These are phyloP conservation scores for Talaromyces ruber DNA, from an alignment of 495 filamentous ascomycete genomes.

Conservation along the genomic window DNA sequence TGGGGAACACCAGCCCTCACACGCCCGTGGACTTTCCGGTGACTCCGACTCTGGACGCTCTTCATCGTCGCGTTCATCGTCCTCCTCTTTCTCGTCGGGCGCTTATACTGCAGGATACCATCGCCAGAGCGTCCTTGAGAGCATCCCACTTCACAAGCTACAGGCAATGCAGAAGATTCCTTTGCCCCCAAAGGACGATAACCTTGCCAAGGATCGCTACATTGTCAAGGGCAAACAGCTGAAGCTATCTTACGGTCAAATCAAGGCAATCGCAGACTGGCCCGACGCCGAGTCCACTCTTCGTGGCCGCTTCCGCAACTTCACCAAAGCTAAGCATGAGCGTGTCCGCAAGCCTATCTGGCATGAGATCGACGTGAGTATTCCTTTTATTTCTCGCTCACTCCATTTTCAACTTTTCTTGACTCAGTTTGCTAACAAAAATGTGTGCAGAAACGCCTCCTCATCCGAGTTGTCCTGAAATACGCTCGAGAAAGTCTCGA, in stretches of 20 bases:
- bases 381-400: neutral
- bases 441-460: neutral
- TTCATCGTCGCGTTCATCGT: neutral
- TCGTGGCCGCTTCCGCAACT: slow-evolving; percentile 65
- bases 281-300: slow-evolving; percentile 81
- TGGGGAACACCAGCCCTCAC: neutral
- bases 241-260: slow-evolving; percentile 76
- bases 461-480: neutral
- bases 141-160: neutral
- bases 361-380: slow-evolving; percentile 67
- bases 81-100: neutral
- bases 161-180: neutral
- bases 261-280: slow-evolving; percentile 56
- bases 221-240: slow-evolving; percentile 52
- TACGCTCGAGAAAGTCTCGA: neutral
- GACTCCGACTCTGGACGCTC: neutral
- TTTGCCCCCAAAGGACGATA: neutral
- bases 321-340: slow-evolving; percentile 69
- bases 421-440: neutral
- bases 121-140: neutral
- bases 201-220: slow-evolving; percentile 46
- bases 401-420: neutral
- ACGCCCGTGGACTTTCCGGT: neutral
- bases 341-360: slow-evolving; percentile 74
- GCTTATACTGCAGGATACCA: neutral